These are phyloP conservation scores for Penicillium cataractarum DNA, from an alignment of 495 filamentous ascomycete genomes.

Conservation along the genomic window DNA sequence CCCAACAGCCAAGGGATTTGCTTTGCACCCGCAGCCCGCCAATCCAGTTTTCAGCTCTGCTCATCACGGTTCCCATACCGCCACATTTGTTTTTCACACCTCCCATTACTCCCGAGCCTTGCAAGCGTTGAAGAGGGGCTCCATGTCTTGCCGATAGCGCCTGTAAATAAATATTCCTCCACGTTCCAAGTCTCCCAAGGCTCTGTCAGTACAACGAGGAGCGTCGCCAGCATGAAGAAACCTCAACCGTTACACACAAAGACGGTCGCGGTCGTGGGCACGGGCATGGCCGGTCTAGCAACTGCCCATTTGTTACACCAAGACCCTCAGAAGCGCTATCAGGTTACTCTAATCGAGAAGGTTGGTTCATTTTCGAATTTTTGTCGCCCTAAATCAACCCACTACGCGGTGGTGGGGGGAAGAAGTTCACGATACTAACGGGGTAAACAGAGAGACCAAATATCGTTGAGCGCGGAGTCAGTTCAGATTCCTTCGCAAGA, in stretches of 20 bases:
- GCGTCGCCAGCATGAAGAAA: constrained; percentile 7
- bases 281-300: constrained; percentile 58
- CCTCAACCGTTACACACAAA: constrained; percentile 3
- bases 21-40: constrained; percentile 2
- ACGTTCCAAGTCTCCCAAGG: neutral
- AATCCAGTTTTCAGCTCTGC: neutral
- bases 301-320: constrained; percentile 52
- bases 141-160: neutral
- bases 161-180: constrained; percentile 1
- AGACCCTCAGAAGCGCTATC: constrained; percentile 46
- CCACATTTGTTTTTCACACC: neutral
- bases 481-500: constrained; percentile 15
- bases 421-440: neutral
- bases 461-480: constrained; percentile 35
- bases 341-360: constrained; percentile 52
- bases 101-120: neutral
- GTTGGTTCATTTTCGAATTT: constrained; percentile 26
- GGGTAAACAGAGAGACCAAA: constrained; percentile 22
- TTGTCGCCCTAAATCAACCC: neutral
- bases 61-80: neutral
- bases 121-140: neutral
- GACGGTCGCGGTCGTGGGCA: constrained; percentile 54
- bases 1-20: constrained; percentile 10
- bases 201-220: neutral
- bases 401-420: neutral